Base-by-base conservation (phyloP, 257 asterid genomes). In the Linaria vulgaris region DNA sequence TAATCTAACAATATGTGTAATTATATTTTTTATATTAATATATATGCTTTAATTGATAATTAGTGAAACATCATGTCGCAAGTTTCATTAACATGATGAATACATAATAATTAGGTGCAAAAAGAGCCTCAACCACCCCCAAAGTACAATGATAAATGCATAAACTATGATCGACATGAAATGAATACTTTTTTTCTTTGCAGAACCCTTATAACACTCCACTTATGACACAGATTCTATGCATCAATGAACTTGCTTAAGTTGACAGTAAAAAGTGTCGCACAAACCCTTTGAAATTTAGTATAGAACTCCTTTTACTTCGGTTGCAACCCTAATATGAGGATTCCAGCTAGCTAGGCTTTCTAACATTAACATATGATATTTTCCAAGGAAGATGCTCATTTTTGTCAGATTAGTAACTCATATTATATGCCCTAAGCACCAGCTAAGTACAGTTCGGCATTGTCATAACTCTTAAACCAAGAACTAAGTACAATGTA, bases 401-500 rank as follows among this genome's bases (percentile, higher is more conserved):
- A 67, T 68, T 56, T 69, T 74, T 56, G 71, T 60, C 70, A 65
- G 80, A 62, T 49, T 25, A 50, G 15, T 14, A 51, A 52, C 0
- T 47, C 59, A 56, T 61, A 56, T 56, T 52, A 71, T 51, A 57
- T 68, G 50, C 47, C 38, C 4, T 69, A 72, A 67, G 39, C 49
- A 62, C 22, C 57, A 65, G 71, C 34, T 66, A 71, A 74, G 75
- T 66, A 75, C 71, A 78, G 71, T 68, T 74, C 30, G 70, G 46
- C 61, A 56, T 44, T 63, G 73, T 68, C 66, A 71, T 69, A 50
- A 71, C 70, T 62, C 68, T 27, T 3, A 34, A 34, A 34, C 6
- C 6, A 59, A 70, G 70, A 68, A 64, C 23, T 49, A 76, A 72
- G 83, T 74, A 76, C 85, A 79, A 47, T 43, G 61, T 59, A 60